Evolutionary conservation across 148 eudicot genomes (phyloP).

Genomic region (Polygonum aviculare): DNA sequence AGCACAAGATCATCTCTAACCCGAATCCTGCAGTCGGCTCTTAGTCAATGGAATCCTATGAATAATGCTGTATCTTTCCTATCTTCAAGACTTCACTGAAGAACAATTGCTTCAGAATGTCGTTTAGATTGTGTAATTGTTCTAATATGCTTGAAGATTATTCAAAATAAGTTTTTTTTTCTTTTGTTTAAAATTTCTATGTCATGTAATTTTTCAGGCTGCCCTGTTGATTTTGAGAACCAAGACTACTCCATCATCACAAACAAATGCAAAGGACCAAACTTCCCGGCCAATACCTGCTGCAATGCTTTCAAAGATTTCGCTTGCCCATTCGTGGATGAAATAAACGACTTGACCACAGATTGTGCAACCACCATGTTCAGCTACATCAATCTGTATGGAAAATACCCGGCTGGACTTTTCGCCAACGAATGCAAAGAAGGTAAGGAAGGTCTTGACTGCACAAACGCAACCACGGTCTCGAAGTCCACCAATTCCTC

Average conservation of each 20-base stretch:
- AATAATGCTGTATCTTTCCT: too few species aligned
- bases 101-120: not conserved
- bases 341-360: conserved; percentile 34
- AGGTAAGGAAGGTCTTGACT: conserved; percentile 45
- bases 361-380: conserved; percentile 64
- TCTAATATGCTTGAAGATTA: not conserved
- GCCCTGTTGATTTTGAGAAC: conserved; percentile 53
- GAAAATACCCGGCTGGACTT: conserved; percentile 72
- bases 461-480: conserved; percentile 9
- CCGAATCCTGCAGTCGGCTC: not conserved
- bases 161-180: not conserved
- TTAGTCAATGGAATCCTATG: not conserved
- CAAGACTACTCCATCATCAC: conserved; percentile 76
- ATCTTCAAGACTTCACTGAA: not conserved
- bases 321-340: conserved; percentile 39
- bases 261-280: conserved; percentile 85
- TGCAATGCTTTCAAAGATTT: conserved; percentile 45
- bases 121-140: not conserved
- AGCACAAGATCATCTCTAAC: not conserved
- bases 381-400: conserved; percentile 61
- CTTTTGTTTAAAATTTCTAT: too few species aligned
- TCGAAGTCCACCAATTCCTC: not conserved
- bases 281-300: conserved; percentile 28
- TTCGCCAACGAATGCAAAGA: conserved; percentile 57
- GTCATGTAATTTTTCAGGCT: conserved; percentile 31